Base-by-base conservation (phyloP, 2,329 filamentous ascomycete species). In the Calcarisporium arbuscula region DNA sequence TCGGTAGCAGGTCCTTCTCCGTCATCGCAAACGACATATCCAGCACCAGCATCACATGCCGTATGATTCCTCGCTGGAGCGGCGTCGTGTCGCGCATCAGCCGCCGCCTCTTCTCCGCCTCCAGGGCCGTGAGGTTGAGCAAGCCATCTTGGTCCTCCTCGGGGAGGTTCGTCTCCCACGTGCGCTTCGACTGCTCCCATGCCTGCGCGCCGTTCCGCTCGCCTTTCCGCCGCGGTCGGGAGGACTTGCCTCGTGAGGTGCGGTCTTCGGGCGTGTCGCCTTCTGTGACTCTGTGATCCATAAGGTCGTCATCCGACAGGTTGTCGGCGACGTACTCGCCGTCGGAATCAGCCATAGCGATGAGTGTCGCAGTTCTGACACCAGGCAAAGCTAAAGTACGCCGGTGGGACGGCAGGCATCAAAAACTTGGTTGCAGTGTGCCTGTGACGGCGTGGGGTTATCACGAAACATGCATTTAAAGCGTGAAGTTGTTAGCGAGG, bases 21-120 rank as follows among this genome's bases (percentile, higher is more conserved):
- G 78, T 64, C 92, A 98, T 98, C 32, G 90, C 86, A 44, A 85
- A 82, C 16, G 86, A 94, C 61, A 96, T 82, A 60, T 98, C 92
- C 21, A 98, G 65, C 25, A 96, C 81, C 16, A 98, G 70, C 37
- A 96, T 80, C 32, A 96, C 66, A 61, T 98, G 90, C n/a, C 92
- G 82, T 60, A 98, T 98, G 51, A 98, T 98, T 42, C 92, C 92
- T 49, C 92, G 78, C 62, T 98, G 92, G 35, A 98, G 69, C 10
- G 92, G 92, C 30, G 90, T 96, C 19, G 92, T 96, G 57, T 98
- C 92, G 58, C 87, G 85, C 41, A 94, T 71, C 41, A 96, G 66
- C 49, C 89, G 85, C 47, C 61, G 63, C 40, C 88, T 78, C 68
- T 94, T 94, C 56, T 85, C 80, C 16, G 86, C 85, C 58, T 94